Base-by-base conservation (phyloP, 2,329 filamentous ascomycete genomes). In the Aspergillus ochraceus region DNA sequence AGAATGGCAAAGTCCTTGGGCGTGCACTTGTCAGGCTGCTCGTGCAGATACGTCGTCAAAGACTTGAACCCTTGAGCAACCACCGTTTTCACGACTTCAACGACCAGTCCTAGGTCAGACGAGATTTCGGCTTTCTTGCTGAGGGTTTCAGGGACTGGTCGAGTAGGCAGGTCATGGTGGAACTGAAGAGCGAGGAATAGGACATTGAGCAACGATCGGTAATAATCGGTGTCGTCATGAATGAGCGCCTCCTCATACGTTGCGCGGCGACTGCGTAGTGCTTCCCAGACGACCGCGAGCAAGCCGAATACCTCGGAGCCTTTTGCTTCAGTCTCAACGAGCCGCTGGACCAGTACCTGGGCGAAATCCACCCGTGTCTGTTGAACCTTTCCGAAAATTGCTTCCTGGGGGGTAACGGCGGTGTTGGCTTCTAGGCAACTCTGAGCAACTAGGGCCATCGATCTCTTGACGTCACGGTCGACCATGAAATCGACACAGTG, bases 1-100 rank as follows among this genome's bases (percentile, higher is more conserved):
- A 99, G 78, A 47, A 98, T 86, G 3, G 89, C 89, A 64, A 99
- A 87, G 71, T 99, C 95, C 58, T 90, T 89, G 0, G 92, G 90
- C 1, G 83, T 83, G 54, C 88, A 85, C 19, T 85, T 82, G 26
- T 77, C 71, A 4, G 89, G 84, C 30, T 88, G 82, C 36, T 95
- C 89, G 71, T 99, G 95, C 14, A 98, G 85, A 55, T 92, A 86
- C 14, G 87, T 87, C 36, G 92, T 92, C 22, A 97, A 82, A 22
- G 89, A 87, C 46, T 90, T 88, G 80, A 99, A 94, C 2, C 92
- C 93, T 66, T 87, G 87, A 0, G 88, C 90, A 29, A 98, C 89
- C 11, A 95, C 86, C 29, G 86, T 84, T 66, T 92, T 88, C 10
- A 97, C 80, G 49, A 97, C 87, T 68, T 94, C 92, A 24, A 97